Evolutionary conservation across 2,329 filamentous ascomycete genomes (phyloP).

Genomic region (Lachnellula occidentalis): DNA sequence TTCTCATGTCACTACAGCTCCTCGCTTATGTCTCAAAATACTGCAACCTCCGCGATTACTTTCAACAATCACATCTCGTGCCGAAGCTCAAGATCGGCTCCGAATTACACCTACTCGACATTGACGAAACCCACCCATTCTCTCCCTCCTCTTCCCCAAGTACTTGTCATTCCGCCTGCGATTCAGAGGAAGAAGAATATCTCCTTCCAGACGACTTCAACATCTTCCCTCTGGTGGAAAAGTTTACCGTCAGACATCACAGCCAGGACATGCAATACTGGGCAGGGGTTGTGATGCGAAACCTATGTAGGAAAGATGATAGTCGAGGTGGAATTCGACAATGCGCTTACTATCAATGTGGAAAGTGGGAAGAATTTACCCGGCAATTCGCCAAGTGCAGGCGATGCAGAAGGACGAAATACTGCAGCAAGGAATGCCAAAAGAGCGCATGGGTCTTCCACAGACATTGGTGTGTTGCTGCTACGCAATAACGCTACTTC

Average conservation of each 20-base stretch:
- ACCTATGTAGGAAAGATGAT: slow-evolving; percentile 96
- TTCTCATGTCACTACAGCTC: slow-evolving; percentile 94
- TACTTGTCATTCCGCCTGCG: slow-evolving; percentile 31
- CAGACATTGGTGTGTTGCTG: slow-evolving; percentile 91
- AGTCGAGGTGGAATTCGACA: slow-evolving; percentile 89
- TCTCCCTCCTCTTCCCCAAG: slow-evolving; percentile 33
- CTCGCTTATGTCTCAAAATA: slow-evolving; percentile 98
- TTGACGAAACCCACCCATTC: slow-evolving; percentile 46
- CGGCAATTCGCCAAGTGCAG: slow-evolving; percentile 97
- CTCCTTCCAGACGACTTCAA: slow-evolving; percentile 92
- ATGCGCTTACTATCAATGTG: slow-evolving; percentile 96
- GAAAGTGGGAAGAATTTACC: slow-evolving; percentile 96
- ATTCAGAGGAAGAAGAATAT: slow-evolving; percentile 67
- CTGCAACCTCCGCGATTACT: slow-evolving; percentile 91
- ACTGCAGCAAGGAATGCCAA: slow-evolving; percentile 99
- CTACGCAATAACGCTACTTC: slow-evolving; percentile 32
- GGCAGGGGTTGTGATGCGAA: slow-evolving; percentile 98
- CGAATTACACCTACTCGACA: slow-evolving; percentile 75
- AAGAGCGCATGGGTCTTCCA: slow-evolving; percentile 99
- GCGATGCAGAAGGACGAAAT: slow-evolving; percentile 92
- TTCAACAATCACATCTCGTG: slow-evolving; percentile 90
- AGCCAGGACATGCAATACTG: slow-evolving; percentile 99
- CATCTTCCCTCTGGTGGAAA: slow-evolving; percentile 96
- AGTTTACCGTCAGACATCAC: slow-evolving; percentile 94
- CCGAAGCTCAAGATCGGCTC: slow-evolving; percentile 85